Evolutionary conservation across 345 rosid genomes (phyloP).

Genomic region (Citrus medica): DNA sequence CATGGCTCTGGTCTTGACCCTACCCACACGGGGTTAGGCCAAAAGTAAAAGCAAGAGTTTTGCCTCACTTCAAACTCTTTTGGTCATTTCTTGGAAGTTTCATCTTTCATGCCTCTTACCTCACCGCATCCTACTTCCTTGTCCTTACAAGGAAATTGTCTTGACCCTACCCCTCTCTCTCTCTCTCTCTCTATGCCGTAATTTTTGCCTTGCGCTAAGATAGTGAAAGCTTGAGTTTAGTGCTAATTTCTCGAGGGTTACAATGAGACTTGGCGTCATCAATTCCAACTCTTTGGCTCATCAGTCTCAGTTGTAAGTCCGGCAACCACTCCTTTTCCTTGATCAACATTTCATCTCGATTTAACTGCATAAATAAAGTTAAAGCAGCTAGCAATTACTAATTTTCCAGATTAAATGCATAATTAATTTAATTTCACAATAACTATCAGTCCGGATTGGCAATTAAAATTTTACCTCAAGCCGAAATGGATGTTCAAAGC

Average conservation of each 20-base stretch:
- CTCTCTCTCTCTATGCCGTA: no score
- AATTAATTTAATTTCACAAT: no score
- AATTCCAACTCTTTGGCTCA: slow-evolving; percentile 32
- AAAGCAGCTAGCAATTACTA: no score
- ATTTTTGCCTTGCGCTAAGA: slow-evolving; percentile 15
- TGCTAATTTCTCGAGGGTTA: slow-evolving; percentile 33
- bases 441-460: no score
- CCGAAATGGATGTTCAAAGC: slow-evolving; percentile 26
- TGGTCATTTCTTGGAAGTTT: slow-evolving; percentile 12
- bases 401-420: neutral
- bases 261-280: slow-evolving; percentile 21
- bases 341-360: slow-evolving; percentile 15
- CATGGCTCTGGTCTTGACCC: neutral
- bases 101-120: neutral
- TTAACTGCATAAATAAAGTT: slow-evolving; percentile 19
- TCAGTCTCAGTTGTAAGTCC: slow-evolving; percentile 42
- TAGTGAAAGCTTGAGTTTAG: slow-evolving; percentile 36
- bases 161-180: no score
- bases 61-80: neutral
- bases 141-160: neutral
- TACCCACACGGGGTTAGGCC: neutral
- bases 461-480: slow-evolving; percentile 20
- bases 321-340: slow-evolving; percentile 32
- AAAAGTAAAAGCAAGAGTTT: neutral
- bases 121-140: neutral